Evolutionary conservation across 2,329 filamentous ascomycete genomes (phyloP).

Genomic region (Zasmidium angulare): DNA sequence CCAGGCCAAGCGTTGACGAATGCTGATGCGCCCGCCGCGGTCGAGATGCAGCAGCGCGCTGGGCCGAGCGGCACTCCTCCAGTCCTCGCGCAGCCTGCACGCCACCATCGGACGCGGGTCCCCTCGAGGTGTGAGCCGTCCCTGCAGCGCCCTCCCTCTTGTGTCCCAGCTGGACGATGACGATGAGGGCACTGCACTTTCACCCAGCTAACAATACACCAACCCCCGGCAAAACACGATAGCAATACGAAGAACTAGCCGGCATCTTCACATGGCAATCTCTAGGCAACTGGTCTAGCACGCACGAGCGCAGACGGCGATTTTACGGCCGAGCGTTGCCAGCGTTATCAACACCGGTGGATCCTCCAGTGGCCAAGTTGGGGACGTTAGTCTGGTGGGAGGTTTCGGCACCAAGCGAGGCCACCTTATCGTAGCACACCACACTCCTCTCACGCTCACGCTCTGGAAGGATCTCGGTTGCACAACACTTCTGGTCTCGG

Average conservation of each 20-base stretch:
- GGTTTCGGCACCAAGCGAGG: conserved; percentile 4
- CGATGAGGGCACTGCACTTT: not conserved
- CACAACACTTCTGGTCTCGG: conserved; percentile 2
- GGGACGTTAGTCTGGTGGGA: not conserved
- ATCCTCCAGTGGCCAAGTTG: conserved; percentile 1
- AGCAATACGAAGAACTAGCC: not conserved
- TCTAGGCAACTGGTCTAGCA: not conserved
- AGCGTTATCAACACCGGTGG: conserved; percentile 3
- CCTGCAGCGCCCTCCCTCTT: not conserved
- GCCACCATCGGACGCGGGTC: not conserved
- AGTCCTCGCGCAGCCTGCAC: not conserved
- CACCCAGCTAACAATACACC: not conserved
- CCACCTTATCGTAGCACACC: conserved; percentile 8
- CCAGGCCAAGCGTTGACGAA: not conserved
- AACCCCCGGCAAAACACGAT: not conserved
- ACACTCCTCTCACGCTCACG: not conserved
- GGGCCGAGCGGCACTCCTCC: not conserved
- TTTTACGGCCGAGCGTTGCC: conserved; percentile 1
- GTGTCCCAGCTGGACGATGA: not conserved
- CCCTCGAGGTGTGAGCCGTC: not conserved
- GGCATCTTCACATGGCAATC: not conserved
- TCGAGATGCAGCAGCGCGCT: not conserved
- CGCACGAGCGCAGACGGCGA: not conserved
- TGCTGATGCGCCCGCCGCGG: conserved; percentile 4
- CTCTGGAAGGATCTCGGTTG: conserved; percentile 7